Conservation (phyloP, 2,329 filamentous ascomycete genomes). For the Achaetomium macrosporum region DNA sequence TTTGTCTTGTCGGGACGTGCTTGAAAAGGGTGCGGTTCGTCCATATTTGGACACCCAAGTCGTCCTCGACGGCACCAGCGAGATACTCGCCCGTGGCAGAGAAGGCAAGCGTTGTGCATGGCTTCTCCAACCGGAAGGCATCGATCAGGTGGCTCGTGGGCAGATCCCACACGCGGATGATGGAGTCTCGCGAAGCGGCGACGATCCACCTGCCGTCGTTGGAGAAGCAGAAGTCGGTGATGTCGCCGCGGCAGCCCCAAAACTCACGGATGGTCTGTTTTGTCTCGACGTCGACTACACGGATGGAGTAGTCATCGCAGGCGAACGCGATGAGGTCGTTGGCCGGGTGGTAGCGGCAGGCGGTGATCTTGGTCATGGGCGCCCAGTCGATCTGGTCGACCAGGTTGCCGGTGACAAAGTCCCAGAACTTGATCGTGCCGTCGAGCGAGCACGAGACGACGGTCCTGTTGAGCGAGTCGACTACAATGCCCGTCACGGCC, state of each 20-base stretch:
- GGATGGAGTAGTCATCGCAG: slow-evolving; percentile 82
- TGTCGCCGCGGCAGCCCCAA: slow-evolving; percentile 67
- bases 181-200: slow-evolving; percentile 72
- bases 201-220: slow-evolving; percentile 92
- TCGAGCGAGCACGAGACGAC: slow-evolving; percentile 84
- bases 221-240: slow-evolving; percentile 84
- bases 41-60: slow-evolving; percentile 89
- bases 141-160: slow-evolving; percentile 95
- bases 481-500: slow-evolving; percentile 75
- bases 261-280: slow-evolving; percentile 89
- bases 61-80: slow-evolving; percentile 77
- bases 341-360: slow-evolving; percentile 71
- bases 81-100: slow-evolving; percentile 88
- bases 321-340: slow-evolving; percentile 84
- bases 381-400: slow-evolving; percentile 79
- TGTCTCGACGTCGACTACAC: slow-evolving; percentile 85
- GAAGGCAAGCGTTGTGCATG: slow-evolving; percentile 81
- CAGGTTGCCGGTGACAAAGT: slow-evolving; percentile 77
- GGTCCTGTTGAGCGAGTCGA: slow-evolving; percentile 83
- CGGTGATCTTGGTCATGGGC: slow-evolving; percentile 67
- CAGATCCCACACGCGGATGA: slow-evolving; percentile 87
- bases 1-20: slow-evolving; percentile 78
- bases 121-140: slow-evolving; percentile 71
- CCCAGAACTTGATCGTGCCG: slow-evolving; percentile 96
- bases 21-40: slow-evolving; percentile 89